Evolutionary conservation across 768 basidiomycete genomes (phyloP).

Genomic region (Lactarius tabidus): DNA sequence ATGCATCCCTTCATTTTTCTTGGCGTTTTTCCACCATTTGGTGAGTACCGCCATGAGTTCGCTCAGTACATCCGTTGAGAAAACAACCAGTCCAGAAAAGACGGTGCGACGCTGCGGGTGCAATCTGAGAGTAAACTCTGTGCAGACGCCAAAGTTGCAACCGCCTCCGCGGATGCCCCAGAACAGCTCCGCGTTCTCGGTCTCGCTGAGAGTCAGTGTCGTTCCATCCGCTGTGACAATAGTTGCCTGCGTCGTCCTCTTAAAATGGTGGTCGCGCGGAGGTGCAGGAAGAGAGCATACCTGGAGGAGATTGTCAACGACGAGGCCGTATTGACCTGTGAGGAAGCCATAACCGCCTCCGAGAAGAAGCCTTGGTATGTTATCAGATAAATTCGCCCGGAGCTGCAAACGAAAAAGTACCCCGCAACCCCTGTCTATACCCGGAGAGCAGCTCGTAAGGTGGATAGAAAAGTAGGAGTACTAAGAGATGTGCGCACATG

Average conservation of each 20-base stretch:
- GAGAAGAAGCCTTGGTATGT: constrained; percentile 39
- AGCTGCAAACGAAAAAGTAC: constrained; percentile 30
- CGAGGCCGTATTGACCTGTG: constrained; percentile 39
- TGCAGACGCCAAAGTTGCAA: constrained; percentile 52
- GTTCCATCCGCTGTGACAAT: constrained; percentile 45
- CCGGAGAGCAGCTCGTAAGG: neutral
- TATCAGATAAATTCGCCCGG: neutral
- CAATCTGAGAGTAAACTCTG: constrained; percentile 45
- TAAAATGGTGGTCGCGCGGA: constrained; percentile 24
- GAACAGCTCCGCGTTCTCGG: constrained; percentile 42
- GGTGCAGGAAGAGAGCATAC: constrained; percentile 25
- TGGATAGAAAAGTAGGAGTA: neutral
- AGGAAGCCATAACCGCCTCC: constrained; percentile 57
- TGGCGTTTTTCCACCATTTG: constrained; percentile 38
- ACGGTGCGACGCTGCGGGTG: constrained; percentile 48
- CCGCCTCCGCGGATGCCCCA: constrained; percentile 52
- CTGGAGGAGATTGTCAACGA: constrained; percentile 44
- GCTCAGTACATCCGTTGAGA: constrained; percentile 29
- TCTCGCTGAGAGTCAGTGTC: constrained; percentile 32
- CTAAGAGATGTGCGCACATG: constrained; percentile 36
- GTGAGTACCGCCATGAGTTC: constrained; percentile 29
- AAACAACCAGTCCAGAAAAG: constrained; percentile 42
- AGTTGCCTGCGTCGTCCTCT: constrained; percentile 34
- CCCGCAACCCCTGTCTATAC: constrained; percentile 48
- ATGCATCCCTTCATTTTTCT: constrained; percentile 40